Base-by-base conservation (phyloP, 2,329 filamentous ascomycete species). In the Dactylellina drechsleri region DNA sequence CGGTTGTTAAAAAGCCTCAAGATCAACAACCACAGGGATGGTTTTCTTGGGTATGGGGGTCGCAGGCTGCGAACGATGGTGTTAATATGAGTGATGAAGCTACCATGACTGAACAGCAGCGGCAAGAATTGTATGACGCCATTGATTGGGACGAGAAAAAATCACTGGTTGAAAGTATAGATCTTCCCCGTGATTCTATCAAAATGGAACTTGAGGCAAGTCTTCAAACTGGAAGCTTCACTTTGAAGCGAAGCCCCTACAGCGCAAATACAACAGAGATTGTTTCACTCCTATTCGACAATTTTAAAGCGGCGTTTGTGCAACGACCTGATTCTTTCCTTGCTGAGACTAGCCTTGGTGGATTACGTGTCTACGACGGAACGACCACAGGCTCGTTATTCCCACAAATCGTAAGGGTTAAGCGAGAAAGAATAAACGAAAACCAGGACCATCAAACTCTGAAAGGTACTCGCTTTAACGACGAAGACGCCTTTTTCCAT, bases 81-180 rank as follows among this genome's bases (percentile, higher is more conserved):
- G 85, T 90, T 59, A 84, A 86, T 59, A 86, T 91, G 47, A 85
- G 91, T 52, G 86, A 89, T 2, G 91, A 96, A 78, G 91, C 93
- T 76, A 92, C 90, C 0, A 96, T 99, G 86, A 96, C 92, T 0
- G 95, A 99, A 76, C 90, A 98, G 82, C 93, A 99, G 81, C 90
- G 94, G 49, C 93, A 98, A 81, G 94, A 99, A 82, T 87, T 99
- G 8, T 99, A 98, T 82, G 91, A 96, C 78, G 96, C 92, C 58
- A 99, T 99, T 79, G 95, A 98, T 79, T 99, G 94, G 90, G 92
- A 99, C 77, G 95, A 99, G 82, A 98, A 97, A 84, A 90, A 93
- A 74, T 92, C 91, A 1, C 86, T 99, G 45, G 86, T 92, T 0
- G 93, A 97, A 78, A 90, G 91, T 49, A 90, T 99, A 2, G 95